Base-by-base conservation (phyloP, 441 rosid genomes). In the Arabidopsis lyrata region DNA sequence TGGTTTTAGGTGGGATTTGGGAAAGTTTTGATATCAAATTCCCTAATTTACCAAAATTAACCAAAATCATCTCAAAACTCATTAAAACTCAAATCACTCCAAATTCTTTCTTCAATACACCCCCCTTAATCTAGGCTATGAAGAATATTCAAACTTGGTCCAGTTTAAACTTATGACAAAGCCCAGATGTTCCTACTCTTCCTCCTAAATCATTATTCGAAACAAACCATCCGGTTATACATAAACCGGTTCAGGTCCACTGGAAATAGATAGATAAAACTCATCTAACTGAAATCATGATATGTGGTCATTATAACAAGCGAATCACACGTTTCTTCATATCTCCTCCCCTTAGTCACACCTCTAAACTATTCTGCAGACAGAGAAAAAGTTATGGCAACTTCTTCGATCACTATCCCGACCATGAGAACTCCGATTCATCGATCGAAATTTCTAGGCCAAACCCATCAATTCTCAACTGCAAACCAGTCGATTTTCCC, bases 371-470 rank as follows among this genome's bases (percentile, higher is more conserved):
- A 10, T 15, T 75, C 48, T 22, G 9, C 56, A 74, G 8, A 11
- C 6, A 15, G 29, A 62, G n/a, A 27, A 1, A 6, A n/a, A 62
- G 2, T 15, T 50, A 86, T 90, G 93, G 88, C 91, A 16, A 76
- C 80, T 76, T 84, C 89, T 72, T 79, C 96, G 3, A 72, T 87
- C 76, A 77, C 86, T 42, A 80, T 81, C 73, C 91, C 82, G 2
- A 73, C 84, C 58, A 84, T 86, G 63, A 83, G 77, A 76, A 73
- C 80, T 42, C 77, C 84, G 15, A 39, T 76, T 12, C 81, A 74
- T 9, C 22, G 77, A 63, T 82, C 92, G 34, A 74, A 73, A 18
- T 91, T 94, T 71, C 79, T 85, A 1, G 90, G 90, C n/a, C 86
- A 83, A 42, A 77, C 62, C 29, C 65, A 77, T 58, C n/a, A 4